Percentiles rank a stretch among this genome's conserved stretches.
These are phyloP conservation scores for Torulaspora delbrueckii DNA, from an alignment of 805 yeast species.

Conservation along the genomic window DNA sequence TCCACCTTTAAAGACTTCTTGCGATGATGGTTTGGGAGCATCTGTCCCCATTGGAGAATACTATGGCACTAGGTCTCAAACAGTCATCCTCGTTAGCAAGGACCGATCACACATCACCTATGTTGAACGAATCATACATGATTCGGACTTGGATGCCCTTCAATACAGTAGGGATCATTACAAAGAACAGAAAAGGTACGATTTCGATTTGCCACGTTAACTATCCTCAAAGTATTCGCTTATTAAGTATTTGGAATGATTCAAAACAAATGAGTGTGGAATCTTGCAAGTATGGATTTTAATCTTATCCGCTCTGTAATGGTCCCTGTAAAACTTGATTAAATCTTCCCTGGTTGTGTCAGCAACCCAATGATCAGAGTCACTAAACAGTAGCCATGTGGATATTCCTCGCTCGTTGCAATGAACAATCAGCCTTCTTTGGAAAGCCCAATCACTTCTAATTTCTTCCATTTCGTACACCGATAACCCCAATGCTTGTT, in stretches of 20 bases:
- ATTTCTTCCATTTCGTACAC: slow-evolving; percentile 54
- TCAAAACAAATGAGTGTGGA: slow-evolving; percentile 58
- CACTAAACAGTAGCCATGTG: slow-evolving; percentile 56
- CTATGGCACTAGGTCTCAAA: slow-evolving; percentile 88
- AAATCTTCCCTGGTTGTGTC: slow-evolving; percentile 45
- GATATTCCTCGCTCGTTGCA: slow-evolving; percentile 22
- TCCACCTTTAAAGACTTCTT: slow-evolving; percentile 51
- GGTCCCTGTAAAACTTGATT: slow-evolving; percentile 36
- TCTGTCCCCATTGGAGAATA: slow-evolving; percentile 45
- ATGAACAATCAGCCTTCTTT: slow-evolving; percentile 43
- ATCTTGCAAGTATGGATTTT: slow-evolving; percentile 36
- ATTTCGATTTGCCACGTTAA: slow-evolving; percentile 17
- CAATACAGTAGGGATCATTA: slow-evolving; percentile 20
- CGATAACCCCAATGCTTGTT: slow-evolving; percentile 54
- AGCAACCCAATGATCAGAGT: slow-evolving; percentile 63
- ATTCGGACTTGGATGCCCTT: slow-evolving; percentile 38
- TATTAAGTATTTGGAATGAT: slow-evolving; percentile 42
- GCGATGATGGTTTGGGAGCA: slow-evolving; percentile 30
- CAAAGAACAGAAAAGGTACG: slow-evolving; percentile 23
- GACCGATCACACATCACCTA: slow-evolving; percentile 47
- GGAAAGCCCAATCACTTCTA: slow-evolving; percentile 45
- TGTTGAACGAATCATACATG: slow-evolving; percentile 56
- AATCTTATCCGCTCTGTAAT: slow-evolving; percentile 20
- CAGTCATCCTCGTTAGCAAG: slow-evolving; percentile 58
- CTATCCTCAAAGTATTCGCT: slow-evolving; percentile 17